Evolutionary conservation across 257 asterid species (phyloP), one percentile per base, ranked within the genome.

Genomic region (Cinchona pubescens): DNA sequence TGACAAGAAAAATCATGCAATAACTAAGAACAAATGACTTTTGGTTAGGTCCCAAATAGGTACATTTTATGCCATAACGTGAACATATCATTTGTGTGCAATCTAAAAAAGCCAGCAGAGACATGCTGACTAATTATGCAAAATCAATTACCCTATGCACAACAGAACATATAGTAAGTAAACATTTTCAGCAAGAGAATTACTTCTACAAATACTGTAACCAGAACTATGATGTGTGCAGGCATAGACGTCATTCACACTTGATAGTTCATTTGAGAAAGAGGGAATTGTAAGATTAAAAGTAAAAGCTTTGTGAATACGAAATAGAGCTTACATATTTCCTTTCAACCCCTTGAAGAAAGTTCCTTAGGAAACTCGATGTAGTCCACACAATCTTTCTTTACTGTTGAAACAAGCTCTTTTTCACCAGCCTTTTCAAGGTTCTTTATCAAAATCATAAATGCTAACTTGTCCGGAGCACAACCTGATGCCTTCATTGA

Each of bases 401-500:
- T 89, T 48, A 89, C 79, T 29, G 79, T 61, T 23, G 76, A 78
- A 15, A 79, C 74, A 78, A 86, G 84, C 51, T 85, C 79, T 56
- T 80, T 79, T 82, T 83, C 87, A 5, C 92, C 92, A 59, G 87
- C 87, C 81, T 80, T 86, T 60, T 89, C 90, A 61, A 91, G 96
- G 75, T 82, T 89, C 81, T 88, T 86, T 65, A 91, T 83, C 72
- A 89, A 62, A 75, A 91, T 84, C 16, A 84, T 85, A 58, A 91
- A 75, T 6, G 91, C 82, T 59, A 89, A 81, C 89, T 89, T 84
- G 82, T 89, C 93, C 4, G 97, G 97, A 53, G 71, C 78, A 75
- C 77, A 73, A 43, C 90, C 96, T 46, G 96, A 89, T 76, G 85
- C 85, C 85, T 91, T 91, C 97, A 91, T 86, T 67, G 75, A 67